Base-by-base conservation (phyloP, 2,329 filamentous ascomycete species). In the Phaeosphaeriaceae sp. region DNA sequence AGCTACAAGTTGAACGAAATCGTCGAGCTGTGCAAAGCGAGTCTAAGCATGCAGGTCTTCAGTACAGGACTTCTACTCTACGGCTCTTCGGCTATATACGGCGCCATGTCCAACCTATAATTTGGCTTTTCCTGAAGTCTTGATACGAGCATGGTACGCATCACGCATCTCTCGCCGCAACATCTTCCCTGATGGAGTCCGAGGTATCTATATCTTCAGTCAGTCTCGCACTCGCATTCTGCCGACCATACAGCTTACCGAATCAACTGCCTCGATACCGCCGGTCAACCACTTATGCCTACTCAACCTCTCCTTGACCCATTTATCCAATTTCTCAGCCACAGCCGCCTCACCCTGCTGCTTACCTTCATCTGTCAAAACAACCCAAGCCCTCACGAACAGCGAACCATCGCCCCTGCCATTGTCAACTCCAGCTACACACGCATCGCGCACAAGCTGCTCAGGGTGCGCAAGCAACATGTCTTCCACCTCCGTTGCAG, bases 401-500 rank as follows among this genome's bases (percentile, higher is more conserved):
- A 74, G 36, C 48, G 65, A 69, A 1, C 70, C 70, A 60, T 74
- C 71, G 1, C 71, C 70, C 2, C 70, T 51, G 11, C 63, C 66
- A 44, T 70, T 70, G 33, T 74, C 69, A 1, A 75, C 71, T n/a
- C 71, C 70, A 4, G 69, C 70, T 19, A 74, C 72, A 52, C 72
- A 74, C 1, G 70, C 66, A 63, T 74, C 71, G 10, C 64, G 51
- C 0, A 72, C 70, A 13, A 75, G 53, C 0, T 54, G 51, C 9
- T 70, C 66, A 0, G 77, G 76, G 61, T 83, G 79, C 2, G 76
- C 71, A 3, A 82, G 62, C 2, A 84, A 65, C n/a, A 77, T 67
- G n/a, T 75, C 79, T 67, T 83, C 81, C 1, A 84, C 72, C 51
- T 83, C 82, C 0, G 80, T 81, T 2, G 82, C 82, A 7, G 81